Evolutionary conservation across 768 basidiomycete genomes (phyloP), one percentile per base, ranked within the genome.

Genomic region (Rhodosporidiobolus sp.): DNA sequence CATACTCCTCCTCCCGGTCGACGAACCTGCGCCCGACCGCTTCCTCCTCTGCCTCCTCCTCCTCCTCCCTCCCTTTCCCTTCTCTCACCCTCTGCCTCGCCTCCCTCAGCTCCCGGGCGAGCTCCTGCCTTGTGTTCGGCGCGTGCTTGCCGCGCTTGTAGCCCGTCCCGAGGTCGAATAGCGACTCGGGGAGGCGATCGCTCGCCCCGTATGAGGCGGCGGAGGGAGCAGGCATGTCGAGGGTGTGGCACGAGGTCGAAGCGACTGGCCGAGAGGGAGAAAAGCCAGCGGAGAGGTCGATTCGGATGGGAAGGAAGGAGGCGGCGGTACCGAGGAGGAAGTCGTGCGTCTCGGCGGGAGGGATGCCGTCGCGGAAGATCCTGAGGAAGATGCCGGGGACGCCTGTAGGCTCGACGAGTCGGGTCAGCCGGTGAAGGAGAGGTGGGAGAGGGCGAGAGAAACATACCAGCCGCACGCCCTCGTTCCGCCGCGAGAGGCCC

Each of bases 131-230:
- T 17, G 46, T 50, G 30, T 16, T 9, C 5, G 12, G 34, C 61
- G 49, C 43, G 10, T 11, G 19, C 3, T 24, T 3, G 4, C 48
- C 48, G 12, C 28, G 22, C 10, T 16, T 30, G 22, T 34, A 52
- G 4, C 49, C 61, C 24, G 61, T 62, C 0, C 61, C 61, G 49
- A 62, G 61, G 24, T 62, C 49, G 49, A 62, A 62, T 32, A 62
- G 61, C 48, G 61, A 62, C 4, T 24, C 32, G 20, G 61, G 61
- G 4, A 62, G 61, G 32, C n/a, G 34, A 14, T 50, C 34, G 49
- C 24, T n/a, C n/a, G n/a, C 48, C 4, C 26, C 26, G 38, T 5
- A 38, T 1, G 6, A 0, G 17, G 58, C 58, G 26, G 58, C n/a
- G 17, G 20, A 4, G 28, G 35, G 43, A 3, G 58, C 6, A 14